phyloP scores from a whole-genome alignment of 768 basidiomycete genomes.

The Lactifluus pinguis region DNA sequence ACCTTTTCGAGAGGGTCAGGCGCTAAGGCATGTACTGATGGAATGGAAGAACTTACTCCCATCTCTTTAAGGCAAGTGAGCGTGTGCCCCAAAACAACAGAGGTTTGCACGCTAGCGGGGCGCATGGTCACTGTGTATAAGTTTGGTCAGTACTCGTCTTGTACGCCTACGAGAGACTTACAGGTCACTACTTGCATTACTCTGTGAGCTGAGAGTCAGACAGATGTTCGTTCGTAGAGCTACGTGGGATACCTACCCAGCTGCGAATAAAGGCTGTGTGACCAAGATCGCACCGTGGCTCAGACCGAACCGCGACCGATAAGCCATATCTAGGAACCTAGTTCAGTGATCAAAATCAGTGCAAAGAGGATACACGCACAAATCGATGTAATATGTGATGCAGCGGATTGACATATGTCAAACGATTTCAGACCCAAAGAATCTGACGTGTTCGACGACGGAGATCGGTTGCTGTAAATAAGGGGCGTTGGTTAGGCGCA shows the following conservation, averaged over 20 bases:
- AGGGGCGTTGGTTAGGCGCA: background rate
- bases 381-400: conserved; percentile 57
- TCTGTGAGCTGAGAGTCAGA: conserved; percentile 30
- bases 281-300: conserved; percentile 55
- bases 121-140: conserved; percentile 49
- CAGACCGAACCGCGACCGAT: conserved; percentile 52
- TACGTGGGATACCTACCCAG: conserved; percentile 44
- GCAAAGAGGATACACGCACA: conserved; percentile 30
- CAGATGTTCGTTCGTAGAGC: background rate
- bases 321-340: conserved; percentile 41
- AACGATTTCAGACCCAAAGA: conserved; percentile 55
- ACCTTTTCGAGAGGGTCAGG: conserved; percentile 55
- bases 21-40: conserved; percentile 33
- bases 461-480: conserved; percentile 1
- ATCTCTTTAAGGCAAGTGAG: conserved; percentile 57
- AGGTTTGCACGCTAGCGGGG: conserved; percentile 63
- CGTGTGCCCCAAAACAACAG: conserved; percentile 54
- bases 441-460: conserved; percentile 22
- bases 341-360: background rate
- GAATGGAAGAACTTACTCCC: conserved; percentile 40
- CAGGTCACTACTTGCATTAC: conserved; percentile 75
- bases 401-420: conserved; percentile 67
- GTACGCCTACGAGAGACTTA: conserved; percentile 28
- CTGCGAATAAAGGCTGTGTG: conserved; percentile 58
- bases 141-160: background rate